Evolutionary conservation across 1,139 yeast species (phyloP).

Genomic region (Ogataea hybrid): DNA sequence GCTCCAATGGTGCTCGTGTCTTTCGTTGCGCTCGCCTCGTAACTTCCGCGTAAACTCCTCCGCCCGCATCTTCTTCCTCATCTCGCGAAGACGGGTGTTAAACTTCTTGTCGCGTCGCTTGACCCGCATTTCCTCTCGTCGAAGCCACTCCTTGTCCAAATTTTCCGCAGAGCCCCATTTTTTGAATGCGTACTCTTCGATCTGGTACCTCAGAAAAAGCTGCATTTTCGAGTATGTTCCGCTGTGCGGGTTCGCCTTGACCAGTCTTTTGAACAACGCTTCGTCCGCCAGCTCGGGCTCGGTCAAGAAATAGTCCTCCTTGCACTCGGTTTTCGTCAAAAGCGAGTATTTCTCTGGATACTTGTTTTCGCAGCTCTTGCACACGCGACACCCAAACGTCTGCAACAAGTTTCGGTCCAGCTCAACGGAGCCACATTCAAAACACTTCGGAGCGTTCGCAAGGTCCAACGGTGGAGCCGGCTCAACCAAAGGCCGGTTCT

Average conservation of each 20-base stretch:
- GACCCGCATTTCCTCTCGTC: constrained; percentile 70
- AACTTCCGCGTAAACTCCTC: constrained; percentile 79
- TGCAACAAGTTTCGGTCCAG: constrained; percentile 71
- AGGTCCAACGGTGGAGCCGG: constrained; percentile 72
- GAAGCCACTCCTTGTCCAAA: constrained; percentile 88
- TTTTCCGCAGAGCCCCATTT: constrained; percentile 95
- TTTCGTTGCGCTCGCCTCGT: constrained; percentile 41
- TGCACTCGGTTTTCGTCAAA: constrained; percentile 92
- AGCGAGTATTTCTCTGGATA: constrained; percentile 86
- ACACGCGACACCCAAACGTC: constrained; percentile 71
- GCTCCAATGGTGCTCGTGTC: constrained; percentile 81
- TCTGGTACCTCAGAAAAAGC: constrained; percentile 81
- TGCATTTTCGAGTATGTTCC: constrained; percentile 89
- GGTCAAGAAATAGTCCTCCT: constrained; percentile 86
- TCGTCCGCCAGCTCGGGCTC: constrained; percentile 86
- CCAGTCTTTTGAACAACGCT: constrained; percentile 67
- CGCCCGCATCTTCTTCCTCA: constrained; percentile 90
- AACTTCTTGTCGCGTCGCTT: constrained; percentile 78
- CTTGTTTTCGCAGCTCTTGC: constrained; percentile 70
- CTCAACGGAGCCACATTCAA: constrained; percentile 77
- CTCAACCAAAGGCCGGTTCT: constrained; percentile 41
- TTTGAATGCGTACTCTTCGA: constrained; percentile 86
- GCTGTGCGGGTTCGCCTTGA: constrained; percentile 94
- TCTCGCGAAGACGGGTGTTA: constrained; percentile 69
- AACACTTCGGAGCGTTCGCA: constrained; percentile 71